These are phyloP conservation scores for Cordyceps cateniannulata DNA, from an alignment of 2,329 filamentous ascomycete species.

Conservation along the genomic window DNA sequence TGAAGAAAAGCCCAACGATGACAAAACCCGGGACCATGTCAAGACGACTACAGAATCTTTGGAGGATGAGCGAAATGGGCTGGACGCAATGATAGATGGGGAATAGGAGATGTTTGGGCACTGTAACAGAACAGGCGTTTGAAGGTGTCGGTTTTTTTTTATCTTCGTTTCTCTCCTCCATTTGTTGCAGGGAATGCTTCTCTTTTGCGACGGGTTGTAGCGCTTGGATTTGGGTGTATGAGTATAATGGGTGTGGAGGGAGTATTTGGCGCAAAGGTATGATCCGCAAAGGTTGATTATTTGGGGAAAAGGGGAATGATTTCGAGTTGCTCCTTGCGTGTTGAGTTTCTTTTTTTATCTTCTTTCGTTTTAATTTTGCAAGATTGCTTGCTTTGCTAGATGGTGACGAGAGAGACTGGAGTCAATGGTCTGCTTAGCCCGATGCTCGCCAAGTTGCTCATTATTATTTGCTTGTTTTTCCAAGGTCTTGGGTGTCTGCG, in stretches of 20 bases:
- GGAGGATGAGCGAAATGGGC: conserved; percentile 40
- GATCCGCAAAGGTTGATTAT: neutral
- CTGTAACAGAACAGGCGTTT: conserved; percentile 11
- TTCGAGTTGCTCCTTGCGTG: neutral
- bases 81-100: conserved; percentile 39
- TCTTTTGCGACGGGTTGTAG: neutral
- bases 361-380: neutral
- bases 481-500: neutral
- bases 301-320: neutral
- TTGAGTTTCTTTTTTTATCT: neutral
- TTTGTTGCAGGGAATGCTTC: neutral
- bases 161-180: too few species aligned
- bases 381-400: neutral
- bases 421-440: too few species aligned
- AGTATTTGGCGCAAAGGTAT: neutral
- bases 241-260: conserved; percentile 1
- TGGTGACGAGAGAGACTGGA: neutral
- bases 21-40: conserved; percentile 21
- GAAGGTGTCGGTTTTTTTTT: neutral
- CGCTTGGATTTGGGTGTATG: neutral
- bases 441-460: too few species aligned
- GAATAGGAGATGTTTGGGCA: conserved; percentile 24
- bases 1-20: conserved; percentile 39
- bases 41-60: conserved; percentile 36
- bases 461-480: too few species aligned